Evolutionary conservation across 1,284 basidiomycete genomes (phyloP).

Genomic region (Microbotryum violaceum): DNA sequence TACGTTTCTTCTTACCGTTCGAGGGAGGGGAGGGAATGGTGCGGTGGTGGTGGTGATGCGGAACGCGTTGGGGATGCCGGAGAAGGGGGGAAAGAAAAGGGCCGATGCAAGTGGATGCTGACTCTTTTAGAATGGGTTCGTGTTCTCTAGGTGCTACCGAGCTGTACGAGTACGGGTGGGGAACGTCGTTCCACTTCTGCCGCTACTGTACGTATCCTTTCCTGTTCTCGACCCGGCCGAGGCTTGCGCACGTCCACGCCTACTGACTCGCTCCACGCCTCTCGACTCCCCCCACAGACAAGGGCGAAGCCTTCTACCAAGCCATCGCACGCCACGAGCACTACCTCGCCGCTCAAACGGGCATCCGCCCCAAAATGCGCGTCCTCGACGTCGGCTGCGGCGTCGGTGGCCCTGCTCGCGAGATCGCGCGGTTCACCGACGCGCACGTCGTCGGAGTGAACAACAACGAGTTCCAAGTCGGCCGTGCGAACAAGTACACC

Average conservation of each 20-base stretch:
- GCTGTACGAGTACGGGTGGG: constrained; percentile 94
- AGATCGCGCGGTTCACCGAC: constrained; percentile 88
- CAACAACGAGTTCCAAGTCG: constrained; percentile 94
- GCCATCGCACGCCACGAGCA: constrained; percentile 92
- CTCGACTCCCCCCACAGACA: constrained; percentile 47
- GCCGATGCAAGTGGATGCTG: too few relatives aligned
- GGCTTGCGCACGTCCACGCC: too few relatives aligned
- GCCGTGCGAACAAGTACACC: constrained; percentile 77
- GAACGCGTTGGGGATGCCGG: too few relatives aligned
- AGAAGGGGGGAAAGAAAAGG: too few relatives aligned
- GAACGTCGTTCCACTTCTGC: constrained; percentile 81
- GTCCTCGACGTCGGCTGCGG: constrained; percentile 98
- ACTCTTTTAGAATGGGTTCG: too few relatives aligned
- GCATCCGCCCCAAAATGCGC: constrained; percentile 76
- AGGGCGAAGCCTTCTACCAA: constrained; percentile 79
- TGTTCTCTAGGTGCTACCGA: constrained; percentile 58
- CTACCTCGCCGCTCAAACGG: constrained; percentile 83
- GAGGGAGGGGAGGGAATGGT: background rate
- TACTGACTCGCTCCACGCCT: too few relatives aligned
- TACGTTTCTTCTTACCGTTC: constrained; percentile 5
- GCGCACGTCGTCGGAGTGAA: constrained; percentile 81
- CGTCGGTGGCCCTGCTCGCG: constrained; percentile 91
- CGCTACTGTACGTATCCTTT: constrained; percentile 53
- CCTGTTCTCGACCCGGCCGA: too few relatives aligned
- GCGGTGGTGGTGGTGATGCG: background rate